These are phyloP conservation scores for Hysterium pulicare DNA, from an alignment of 2,329 filamentous ascomycete species.

Conservation along the genomic window DNA sequence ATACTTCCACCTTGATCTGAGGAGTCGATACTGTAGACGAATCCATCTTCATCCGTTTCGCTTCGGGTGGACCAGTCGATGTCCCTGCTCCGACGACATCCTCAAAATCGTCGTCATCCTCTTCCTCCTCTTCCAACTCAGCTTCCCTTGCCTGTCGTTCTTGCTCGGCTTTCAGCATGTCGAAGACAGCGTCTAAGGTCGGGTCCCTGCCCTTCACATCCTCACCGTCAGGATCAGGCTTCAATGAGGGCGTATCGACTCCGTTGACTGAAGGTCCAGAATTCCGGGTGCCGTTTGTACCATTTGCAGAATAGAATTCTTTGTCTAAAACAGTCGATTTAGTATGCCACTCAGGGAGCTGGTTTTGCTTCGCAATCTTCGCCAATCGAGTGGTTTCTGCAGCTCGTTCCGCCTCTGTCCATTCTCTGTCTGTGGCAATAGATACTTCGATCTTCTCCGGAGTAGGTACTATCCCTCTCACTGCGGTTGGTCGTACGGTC, in stretches of 20 bases:
- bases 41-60: conserved; percentile 63
- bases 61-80: conserved; percentile 35
- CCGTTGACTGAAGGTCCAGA: conserved; percentile 39
- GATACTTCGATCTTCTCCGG: conserved; percentile 68
- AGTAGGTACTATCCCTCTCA: conserved; percentile 64
- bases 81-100: conserved; percentile 30
- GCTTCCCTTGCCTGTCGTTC: conserved; percentile 38
- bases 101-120: conserved; percentile 48
- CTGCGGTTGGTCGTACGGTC: conserved; percentile 60
- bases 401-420: conserved; percentile 63
- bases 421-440: conserved; percentile 64
- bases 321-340: conserved; percentile 64
- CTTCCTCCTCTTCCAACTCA: conserved; percentile 41
- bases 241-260: conserved; percentile 31
- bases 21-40: conserved; percentile 37
- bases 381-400: conserved; percentile 64
- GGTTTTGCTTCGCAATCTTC: conserved; percentile 65
- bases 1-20: conserved; percentile 15
- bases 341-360: conserved; percentile 68
- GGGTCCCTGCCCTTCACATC: conserved; percentile 42
- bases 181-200: conserved; percentile 65
- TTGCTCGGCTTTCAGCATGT: conserved; percentile 61
- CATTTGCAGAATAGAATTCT: conserved; percentile 2
- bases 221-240: conserved; percentile 46
- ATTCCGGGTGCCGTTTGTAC: conserved; percentile 25